A percentile compares a stretch with the other conserved stretches of the same genome.
These are phyloP conservation scores for Tulasnella sp. DNA, from an alignment of 768 basidiomycete genomes.

Conservation along the genomic window DNA sequence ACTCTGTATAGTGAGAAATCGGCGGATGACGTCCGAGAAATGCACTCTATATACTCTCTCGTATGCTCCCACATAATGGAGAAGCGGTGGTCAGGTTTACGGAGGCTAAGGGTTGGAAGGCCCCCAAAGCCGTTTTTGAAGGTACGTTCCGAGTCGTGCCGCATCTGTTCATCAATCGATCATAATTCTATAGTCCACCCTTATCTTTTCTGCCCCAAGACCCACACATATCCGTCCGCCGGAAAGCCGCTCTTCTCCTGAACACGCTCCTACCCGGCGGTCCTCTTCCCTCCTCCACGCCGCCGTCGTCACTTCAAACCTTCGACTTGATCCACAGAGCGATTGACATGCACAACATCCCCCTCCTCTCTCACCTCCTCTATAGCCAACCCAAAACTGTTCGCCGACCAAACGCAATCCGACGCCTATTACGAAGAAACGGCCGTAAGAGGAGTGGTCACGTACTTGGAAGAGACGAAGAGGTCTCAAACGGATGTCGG, in stretches of 20 bases:
- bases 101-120: conserved; percentile 54
- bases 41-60: conserved; percentile 74
- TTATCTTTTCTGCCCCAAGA: conserved; percentile 38
- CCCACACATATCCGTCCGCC: conserved; percentile 64
- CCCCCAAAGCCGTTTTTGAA: conserved; percentile 50
- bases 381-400: not conserved
- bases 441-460: conserved; percentile 15
- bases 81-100: conserved; percentile 52
- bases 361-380: not conserved
- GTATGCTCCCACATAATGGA: conserved; percentile 67
- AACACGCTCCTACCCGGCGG: conserved; percentile 49
- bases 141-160: conserved; percentile 40
- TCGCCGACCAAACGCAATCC: not conserved
- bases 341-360: conserved; percentile 6
- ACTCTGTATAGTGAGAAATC: conserved; percentile 43
- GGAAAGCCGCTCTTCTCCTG: conserved; percentile 69
- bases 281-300: not conserved
- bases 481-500: not conserved
- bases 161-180: not conserved
- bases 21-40: conserved; percentile 54
- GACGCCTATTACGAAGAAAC: conserved; percentile 24
- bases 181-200: conserved; percentile 12
- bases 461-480: conserved; percentile 14
- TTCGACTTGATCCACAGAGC: conserved; percentile 9
- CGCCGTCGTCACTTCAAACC: conserved; percentile 4